Conservation (phyloP, 805 yeast genomes). For the Candida taoyuanica region DNA sequence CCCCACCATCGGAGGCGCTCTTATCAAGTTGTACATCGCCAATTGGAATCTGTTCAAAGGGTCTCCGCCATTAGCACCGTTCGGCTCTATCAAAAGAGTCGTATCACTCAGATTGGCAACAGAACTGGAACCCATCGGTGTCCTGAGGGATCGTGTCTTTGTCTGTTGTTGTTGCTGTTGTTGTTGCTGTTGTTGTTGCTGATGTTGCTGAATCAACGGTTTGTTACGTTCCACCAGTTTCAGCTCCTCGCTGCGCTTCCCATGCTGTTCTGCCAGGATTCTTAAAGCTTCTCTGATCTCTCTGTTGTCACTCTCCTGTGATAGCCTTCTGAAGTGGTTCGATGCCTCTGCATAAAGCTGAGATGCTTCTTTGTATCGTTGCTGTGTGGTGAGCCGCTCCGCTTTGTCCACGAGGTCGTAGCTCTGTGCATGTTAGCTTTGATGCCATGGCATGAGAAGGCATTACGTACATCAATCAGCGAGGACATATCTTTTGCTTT, state of each 20-base stretch:
- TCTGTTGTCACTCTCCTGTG: conserved; percentile 20
- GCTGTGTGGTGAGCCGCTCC: conserved; percentile 41
- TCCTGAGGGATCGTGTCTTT: too few relatives aligned
- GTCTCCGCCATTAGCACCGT: conserved; percentile 9
- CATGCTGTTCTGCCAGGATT: conserved; percentile 28
- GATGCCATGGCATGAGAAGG: neutral
- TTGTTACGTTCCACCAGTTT: neutral
- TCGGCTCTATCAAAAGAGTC: conserved; percentile 1
- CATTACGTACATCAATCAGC: neutral
- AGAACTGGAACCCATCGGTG: neutral
- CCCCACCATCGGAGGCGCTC: conserved; percentile 13
- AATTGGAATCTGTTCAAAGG: conserved; percentile 22
- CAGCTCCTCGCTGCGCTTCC: conserved; percentile 29
- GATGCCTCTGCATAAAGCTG: conserved; percentile 35
- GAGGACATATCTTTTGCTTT: neutral
- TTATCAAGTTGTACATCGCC: conserved; percentile 20
- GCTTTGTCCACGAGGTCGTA: conserved; percentile 41
- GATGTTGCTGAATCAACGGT: neutral
- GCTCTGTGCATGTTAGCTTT: conserved; percentile 1
- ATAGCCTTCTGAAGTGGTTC: conserved; percentile 28
- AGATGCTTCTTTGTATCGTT: conserved; percentile 40
- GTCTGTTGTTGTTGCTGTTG: too few relatives aligned
- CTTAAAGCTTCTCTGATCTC: conserved; percentile 29
- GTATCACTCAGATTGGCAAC: conserved; percentile 9
- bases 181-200: neutral